Evolutionary conservation across 2,329 filamentous ascomycete genomes (phyloP), one percentile per base, ranked within the genome.

Genomic region (Paraphoma chrysanthemicola): DNA sequence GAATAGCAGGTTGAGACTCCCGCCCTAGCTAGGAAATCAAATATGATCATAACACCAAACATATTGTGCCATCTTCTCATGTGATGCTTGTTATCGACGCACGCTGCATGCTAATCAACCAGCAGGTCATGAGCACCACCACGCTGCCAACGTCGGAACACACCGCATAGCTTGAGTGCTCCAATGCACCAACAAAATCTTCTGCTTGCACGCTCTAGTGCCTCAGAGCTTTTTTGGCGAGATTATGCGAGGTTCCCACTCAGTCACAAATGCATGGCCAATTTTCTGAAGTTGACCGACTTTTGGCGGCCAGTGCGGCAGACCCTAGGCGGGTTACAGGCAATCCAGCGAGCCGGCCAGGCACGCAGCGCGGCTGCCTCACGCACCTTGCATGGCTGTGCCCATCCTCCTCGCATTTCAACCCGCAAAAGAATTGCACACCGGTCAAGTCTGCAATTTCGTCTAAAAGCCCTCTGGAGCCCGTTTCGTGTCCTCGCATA

Each of bases 11-110:
- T 69, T 42, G 67, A 69, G 67, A 68, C 64, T 62, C 64, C 62
- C 63, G 57, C 59, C 55, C 53, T 69, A 66, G 67, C 51, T 68
- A 67, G 51, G 61, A 59, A 54, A 63, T 63, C 57, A 57, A 64
- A 62, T 55, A 62, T 56, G 44, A 64, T 68, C 57, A 68, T 62
- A 31, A 48, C 53, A 54, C 56, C 46, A 63, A 51, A 60, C 48
- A 46, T 53, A 36, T 57, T 62, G 33, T 52, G 53, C 56, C 4
- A 46, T 31, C 23, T 39, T 29, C 47, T 51, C 62, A 65, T 60
- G 67, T 68, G 65, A 67, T 53, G 53, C 16, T 11, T 57, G 48
- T 51, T 59, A 57, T 63, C 39, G 54, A 58, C 51, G 48, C 53
- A 44, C 17, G 49, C 52, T 62, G 53, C 60, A 62, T 59, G 56